These are phyloP conservation scores for Perilla frutescens DNA, from an alignment of 257 asterid genomes.

Conservation along the genomic window DNA sequence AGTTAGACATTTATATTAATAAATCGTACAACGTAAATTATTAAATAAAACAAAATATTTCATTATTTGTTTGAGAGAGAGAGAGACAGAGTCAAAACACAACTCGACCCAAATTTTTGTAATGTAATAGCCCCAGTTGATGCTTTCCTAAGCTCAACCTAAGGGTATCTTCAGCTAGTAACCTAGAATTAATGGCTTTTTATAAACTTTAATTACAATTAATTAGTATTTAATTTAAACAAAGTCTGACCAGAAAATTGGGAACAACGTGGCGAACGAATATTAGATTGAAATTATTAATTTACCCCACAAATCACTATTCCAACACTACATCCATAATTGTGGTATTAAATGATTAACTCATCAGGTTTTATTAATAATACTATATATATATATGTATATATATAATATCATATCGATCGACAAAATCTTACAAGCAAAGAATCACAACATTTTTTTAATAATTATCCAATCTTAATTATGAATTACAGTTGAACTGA, in stretches of 20 bases:
- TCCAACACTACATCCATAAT: neutral
- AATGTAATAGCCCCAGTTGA: slow-evolving; percentile 3
- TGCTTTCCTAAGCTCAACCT: slow-evolving; percentile 23
- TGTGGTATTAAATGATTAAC: neutral
- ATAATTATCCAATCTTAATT: no score
- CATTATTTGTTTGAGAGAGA: no score
- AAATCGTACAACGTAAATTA: no score
- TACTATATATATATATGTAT: no score
- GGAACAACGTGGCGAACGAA: slow-evolving; percentile 11
- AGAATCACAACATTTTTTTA: no score
- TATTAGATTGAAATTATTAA: neutral
- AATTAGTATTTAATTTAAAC: neutral
- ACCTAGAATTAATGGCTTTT: neutral
- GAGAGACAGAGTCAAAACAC: no score
- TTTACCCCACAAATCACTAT: neutral
- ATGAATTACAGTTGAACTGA: neutral
- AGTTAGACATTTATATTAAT: no score
- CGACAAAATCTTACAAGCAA: no score
- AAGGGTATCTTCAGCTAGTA: neutral
- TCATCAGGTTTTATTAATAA: neutral
- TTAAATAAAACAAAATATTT: no score
- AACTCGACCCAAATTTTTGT: no score
- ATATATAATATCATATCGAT: no score
- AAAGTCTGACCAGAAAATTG: slow-evolving; percentile 12
- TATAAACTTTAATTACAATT: neutral